Conservation (phyloP, 768 basidiomycete genomes). For the Dacryopinax spathularia region DNA sequence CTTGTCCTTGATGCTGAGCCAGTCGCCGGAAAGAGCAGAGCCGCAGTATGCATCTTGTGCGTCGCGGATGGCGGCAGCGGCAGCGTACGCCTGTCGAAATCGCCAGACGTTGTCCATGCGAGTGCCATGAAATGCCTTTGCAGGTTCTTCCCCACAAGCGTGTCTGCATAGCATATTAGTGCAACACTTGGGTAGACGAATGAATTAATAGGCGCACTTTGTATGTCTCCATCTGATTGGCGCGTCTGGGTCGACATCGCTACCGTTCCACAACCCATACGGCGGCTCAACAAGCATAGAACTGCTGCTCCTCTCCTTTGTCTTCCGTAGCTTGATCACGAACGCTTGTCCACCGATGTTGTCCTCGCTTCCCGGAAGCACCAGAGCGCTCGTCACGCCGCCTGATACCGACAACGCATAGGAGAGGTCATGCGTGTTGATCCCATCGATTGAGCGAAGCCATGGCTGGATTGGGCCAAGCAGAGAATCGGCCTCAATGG, state of each 20-base stretch:
- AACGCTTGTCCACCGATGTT: conserved; percentile 15
- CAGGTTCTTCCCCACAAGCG: conserved; percentile 48
- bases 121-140: conserved; percentile 27
- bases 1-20: conserved; percentile 33
- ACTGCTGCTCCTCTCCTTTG: conserved; percentile 12
- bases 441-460: conserved; percentile 24
- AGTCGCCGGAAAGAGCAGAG: conserved; percentile 33
- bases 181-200: conserved; percentile 3
- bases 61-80: conserved; percentile 49
- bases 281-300: conserved; percentile 3
- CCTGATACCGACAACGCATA: conserved; percentile 20
- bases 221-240: not conserved
- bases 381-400: conserved; percentile 3
- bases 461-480: conserved; percentile 11
- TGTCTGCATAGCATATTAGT: conserved; percentile 31
- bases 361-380: conserved; percentile 12
- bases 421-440: conserved; percentile 26
- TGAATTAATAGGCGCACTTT: conserved; percentile 19
- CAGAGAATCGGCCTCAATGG: conserved; percentile 19
- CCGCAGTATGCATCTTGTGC: conserved; percentile 54
- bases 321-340: conserved; percentile 24
- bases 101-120: conserved; percentile 68
- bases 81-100: conserved; percentile 57
- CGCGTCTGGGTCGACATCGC: not conserved
- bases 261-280: conserved; percentile 3